Evolutionary conservation across 805 yeast genomes (phyloP), one percentile per base, ranked within the genome.

Genomic region (Kluyveromyces siamensis): DNA sequence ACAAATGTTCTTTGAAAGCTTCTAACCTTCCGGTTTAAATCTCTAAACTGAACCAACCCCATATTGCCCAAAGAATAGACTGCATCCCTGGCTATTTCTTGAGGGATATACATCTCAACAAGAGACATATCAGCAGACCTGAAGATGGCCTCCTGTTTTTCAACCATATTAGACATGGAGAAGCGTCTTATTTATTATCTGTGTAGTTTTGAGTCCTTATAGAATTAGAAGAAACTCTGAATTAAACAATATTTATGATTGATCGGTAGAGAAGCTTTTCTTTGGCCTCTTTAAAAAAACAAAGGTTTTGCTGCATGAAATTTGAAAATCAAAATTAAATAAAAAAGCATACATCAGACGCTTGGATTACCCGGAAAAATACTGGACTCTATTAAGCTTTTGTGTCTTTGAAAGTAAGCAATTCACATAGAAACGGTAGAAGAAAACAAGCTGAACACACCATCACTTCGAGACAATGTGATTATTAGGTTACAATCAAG

Each of bases 81-180:
- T 37, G 88, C 80, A 51, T 89, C 95, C 53, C 97, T 74, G 8
- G 96, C 80, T 41, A 86, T 83, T 68, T 93, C 99, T 27, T 87
- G 81, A 8, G 98, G 91, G 51, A 93, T 80, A 66, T 87, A 91
- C 57, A 93, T 74, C 72, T 93, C 96, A 47, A 91, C 85, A 58
- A 90, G 77, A 44, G 95, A 80, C 98, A 93, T 95, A 61, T 87
- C 95, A 83, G 98, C 98, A 50, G 98, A 90, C 75, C 96, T 68
- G 59, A 67, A 67, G 47, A 67, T 62, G 30, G 70, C 71, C 50
- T 67, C 71, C 39, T 66, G 63, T 45, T 60, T 58, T 42, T 48
- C 55, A 5, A 39, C 41, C 41, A 48, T 50, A 21, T 42, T 55
- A 27, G 33, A 19, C 45, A 43, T 43, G 11, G 14, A 5, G 14